A percentile compares a stretch with the other conserved stretches of the same genome.
phyloP scores from a whole-genome alignment of 2,329 filamentous ascomycete genomes.

The Xylariales sp. region DNA sequence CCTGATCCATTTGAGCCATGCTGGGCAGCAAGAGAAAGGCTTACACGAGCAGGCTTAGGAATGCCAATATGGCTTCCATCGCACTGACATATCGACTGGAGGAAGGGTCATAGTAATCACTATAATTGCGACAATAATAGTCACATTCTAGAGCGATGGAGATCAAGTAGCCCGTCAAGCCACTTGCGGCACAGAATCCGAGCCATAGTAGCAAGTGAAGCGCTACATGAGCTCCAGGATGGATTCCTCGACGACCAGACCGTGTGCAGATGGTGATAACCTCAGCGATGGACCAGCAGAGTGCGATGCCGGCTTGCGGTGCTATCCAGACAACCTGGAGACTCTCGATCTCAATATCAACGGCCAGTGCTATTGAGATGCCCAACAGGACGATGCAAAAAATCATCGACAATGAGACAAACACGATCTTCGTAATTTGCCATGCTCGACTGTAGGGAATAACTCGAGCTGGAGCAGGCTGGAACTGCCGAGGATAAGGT shows the following conservation, averaged over 20 bases:
- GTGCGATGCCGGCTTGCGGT: slow-evolving; percentile 18
- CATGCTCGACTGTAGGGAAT: slow-evolving; percentile 11
- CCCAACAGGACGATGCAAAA: slow-evolving; percentile 16
- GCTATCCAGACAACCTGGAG: slow-evolving; percentile 18
- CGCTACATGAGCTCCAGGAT: slow-evolving; percentile 24
- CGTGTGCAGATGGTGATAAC: slow-evolving; percentile 16
- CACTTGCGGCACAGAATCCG: slow-evolving; percentile 13
- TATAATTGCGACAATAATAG: slow-evolving; percentile 9
- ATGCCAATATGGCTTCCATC: slow-evolving; percentile 7
- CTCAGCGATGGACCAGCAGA: slow-evolving; percentile 19
- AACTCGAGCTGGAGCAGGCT: background rate
- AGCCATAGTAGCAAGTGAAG: slow-evolving; percentile 21
- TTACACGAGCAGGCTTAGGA: slow-evolving; percentile 13
- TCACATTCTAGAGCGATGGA: slow-evolving; percentile 11
- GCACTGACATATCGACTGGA: slow-evolving; percentile 6
- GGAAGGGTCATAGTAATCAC: slow-evolving; percentile 13
- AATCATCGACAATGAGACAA: slow-evolving; percentile 15
- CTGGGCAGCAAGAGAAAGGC: slow-evolving; percentile 2
- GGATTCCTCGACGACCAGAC: slow-evolving; percentile 18
- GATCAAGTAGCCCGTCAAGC: slow-evolving; percentile 14
- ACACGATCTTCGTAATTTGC: slow-evolving; percentile 14
- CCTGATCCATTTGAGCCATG: too few species aligned
- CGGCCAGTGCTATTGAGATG: slow-evolving; percentile 15
- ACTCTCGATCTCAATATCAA: slow-evolving; percentile 11
- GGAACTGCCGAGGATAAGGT: slow-evolving; percentile 8